These are phyloP conservation scores for Pythium apleroticum DNA, from an alignment of 352 stramenopile species.

Conservation along the genomic window DNA sequence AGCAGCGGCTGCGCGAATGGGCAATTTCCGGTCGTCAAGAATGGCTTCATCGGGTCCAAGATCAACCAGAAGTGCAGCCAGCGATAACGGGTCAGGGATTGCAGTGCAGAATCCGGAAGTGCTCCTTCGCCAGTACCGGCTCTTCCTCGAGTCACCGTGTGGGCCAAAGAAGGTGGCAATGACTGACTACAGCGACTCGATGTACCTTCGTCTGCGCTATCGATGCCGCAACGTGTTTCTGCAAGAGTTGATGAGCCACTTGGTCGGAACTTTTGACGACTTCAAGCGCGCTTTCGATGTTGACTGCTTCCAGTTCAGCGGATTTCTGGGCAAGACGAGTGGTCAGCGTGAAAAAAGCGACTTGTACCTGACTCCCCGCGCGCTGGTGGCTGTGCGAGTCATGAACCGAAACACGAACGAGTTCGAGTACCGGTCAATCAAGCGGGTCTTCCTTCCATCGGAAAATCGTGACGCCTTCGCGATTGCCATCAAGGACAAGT, in stretches of 20 bases:
- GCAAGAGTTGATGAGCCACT: slow-evolving; percentile 82
- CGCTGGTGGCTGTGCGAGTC: slow-evolving; percentile 61
- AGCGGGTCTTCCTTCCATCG: slow-evolving; percentile 44
- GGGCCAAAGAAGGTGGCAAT: slow-evolving; percentile 58
- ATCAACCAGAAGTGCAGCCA: slow-evolving; percentile 12
- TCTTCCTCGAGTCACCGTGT: slow-evolving; percentile 67
- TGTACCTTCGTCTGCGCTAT: slow-evolving; percentile 72
- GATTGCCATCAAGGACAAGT: slow-evolving; percentile 54
- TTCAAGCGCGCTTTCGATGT: slow-evolving; percentile 72
- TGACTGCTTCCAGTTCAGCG: slow-evolving; percentile 72
- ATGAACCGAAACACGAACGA: slow-evolving; percentile 72
- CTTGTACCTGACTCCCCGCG: slow-evolving; percentile 66
- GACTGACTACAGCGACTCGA: slow-evolving; percentile 57
- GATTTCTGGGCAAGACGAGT: slow-evolving; percentile 65
- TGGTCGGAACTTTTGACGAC: slow-evolving; percentile 73
- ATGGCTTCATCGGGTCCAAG: slow-evolving; percentile 25
- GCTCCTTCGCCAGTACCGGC: slow-evolving; percentile 65
- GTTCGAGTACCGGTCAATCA: slow-evolving; percentile 68
- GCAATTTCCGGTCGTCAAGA: slow-evolving; percentile 23
- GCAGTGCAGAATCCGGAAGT: slow-evolving; percentile 71
- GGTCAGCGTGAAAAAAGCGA: slow-evolving; percentile 76
- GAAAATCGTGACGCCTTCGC: slow-evolving; percentile 61
- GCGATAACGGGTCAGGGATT: slow-evolving; percentile 12
- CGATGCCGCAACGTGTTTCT: slow-evolving; percentile 77
- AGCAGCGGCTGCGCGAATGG: slow-evolving; percentile 13